Percentiles rank a stretch among this genome's conserved stretches.
Evolutionary conservation across 1,284 basidiomycete genomes (phyloP).

Genomic region (Chiua sp.): DNA sequence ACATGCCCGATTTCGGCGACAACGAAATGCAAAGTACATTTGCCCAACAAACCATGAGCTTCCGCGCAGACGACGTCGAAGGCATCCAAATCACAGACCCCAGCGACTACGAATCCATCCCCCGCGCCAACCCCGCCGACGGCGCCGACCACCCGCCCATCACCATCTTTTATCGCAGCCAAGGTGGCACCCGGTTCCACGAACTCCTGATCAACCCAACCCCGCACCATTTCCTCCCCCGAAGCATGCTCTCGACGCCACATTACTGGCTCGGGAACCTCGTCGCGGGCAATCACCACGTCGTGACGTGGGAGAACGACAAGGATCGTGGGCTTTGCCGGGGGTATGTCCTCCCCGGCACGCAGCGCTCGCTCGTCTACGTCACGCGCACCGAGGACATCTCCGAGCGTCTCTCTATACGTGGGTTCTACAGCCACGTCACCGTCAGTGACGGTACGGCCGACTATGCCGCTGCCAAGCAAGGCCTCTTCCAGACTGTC

Average conservation of each 20-base stretch:
- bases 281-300: conserved; percentile 31
- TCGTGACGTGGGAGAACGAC: conserved; percentile 38
- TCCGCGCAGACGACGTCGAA: conserved; percentile 35
- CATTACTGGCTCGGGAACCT: conserved; percentile 36
- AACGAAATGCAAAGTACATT: conserved; percentile 25
- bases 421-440: conserved; percentile 41
- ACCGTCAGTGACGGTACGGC: conserved; percentile 18
- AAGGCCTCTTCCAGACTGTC: conserved; percentile 24
- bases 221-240: conserved; percentile 24
- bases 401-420: conserved; percentile 38
- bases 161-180: conserved; percentile 50
- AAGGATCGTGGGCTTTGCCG: conserved; percentile 30
- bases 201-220: conserved; percentile 48
- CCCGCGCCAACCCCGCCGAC: conserved; percentile 32
- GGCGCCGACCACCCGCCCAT: conserved; percentile 52
- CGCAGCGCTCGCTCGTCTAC: conserved; percentile 55
- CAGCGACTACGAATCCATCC: conserved; percentile 43
- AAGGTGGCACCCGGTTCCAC: conserved; percentile 37
- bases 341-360: conserved; percentile 52
- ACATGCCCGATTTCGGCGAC: conserved; percentile 35
- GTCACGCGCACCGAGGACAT: conserved; percentile 42
- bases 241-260: conserved; percentile 26
- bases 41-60: conserved; percentile 25
- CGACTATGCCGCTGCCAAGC: conserved; percentile 20
- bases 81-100: conserved; percentile 61